Evolutionary conservation across 2,329 filamentous ascomycete species (phyloP).

Genomic region (Calcarisporium arbuscula): DNA sequence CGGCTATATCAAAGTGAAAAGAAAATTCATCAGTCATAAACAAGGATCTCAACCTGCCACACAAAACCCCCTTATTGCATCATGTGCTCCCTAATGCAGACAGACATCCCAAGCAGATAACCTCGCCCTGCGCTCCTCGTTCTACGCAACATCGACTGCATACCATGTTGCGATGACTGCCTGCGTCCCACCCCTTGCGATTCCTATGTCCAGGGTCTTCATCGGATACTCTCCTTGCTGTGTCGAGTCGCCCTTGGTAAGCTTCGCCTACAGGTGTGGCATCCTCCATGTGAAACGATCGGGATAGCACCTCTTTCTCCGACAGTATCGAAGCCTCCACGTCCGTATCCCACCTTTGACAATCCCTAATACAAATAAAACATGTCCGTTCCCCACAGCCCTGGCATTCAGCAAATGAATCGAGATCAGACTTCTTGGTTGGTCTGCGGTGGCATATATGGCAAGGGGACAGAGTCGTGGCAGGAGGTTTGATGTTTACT

Average conservation of each 20-base stretch:
- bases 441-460: slow-evolving; percentile 63
- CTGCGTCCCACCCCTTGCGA: slow-evolving; percentile 28
- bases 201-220: slow-evolving; percentile 8
- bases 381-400: slow-evolving; percentile 58
- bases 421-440: slow-evolving; percentile 58
- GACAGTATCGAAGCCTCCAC: slow-evolving; percentile 15
- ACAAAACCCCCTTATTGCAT: no score
- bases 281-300: slow-evolving; percentile 47
- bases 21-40: slow-evolving; percentile 10
- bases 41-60: no score
- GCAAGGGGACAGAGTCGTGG: slow-evolving; percentile 44
- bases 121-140: slow-evolving; percentile 55
- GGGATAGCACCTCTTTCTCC: slow-evolving; percentile 30
- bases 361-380: slow-evolving; percentile 62
- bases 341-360: slow-evolving; percentile 40
- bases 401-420: slow-evolving; percentile 58
- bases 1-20: no score
- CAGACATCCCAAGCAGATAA: slow-evolving; percentile 60
- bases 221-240: slow-evolving; percentile 7
- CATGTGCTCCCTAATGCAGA: slow-evolving; percentile 34
- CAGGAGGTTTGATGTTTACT: slow-evolving; percentile 4
- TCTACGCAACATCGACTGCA: slow-evolving; percentile 67
- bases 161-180: slow-evolving; percentile 46
- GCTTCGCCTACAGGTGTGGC: slow-evolving; percentile 18
- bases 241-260: no score